Base-by-base conservation (phyloP, 2,329 filamentous ascomycete species). In the Colletotrichum caudatum region DNA sequence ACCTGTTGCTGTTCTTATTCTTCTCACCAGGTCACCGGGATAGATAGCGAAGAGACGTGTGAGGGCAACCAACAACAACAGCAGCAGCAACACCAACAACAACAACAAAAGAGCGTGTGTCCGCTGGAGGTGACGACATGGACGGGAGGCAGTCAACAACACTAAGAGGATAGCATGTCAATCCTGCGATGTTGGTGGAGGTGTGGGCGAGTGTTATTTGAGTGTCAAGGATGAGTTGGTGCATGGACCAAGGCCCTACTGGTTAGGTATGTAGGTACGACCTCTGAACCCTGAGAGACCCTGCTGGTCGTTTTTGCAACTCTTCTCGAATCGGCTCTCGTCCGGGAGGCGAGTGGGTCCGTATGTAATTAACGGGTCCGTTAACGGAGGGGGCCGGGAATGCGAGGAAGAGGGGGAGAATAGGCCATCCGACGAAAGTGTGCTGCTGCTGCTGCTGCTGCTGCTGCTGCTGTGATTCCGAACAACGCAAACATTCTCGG, bases 241-340 rank as follows among this genome's bases (percentile, higher is more conserved):
- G 44, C 18, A 46, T 20, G 44, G 44, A 20, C 1, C 20, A 18
- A 11, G 41, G 16, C 14, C 39, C 8, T 11, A 39, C 39, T 41
- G 14, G 5, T 9, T 41, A 41, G 37, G 37, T 39, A 14, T 11
- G 35, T 37, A 39, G 39, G 41, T 44, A 44, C 41, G 7, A 44
- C 41, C 18, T 46, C 37, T 18, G n/a, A 39, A 39, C 9, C 11
- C 37, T 14, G 4, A 18, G 23, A 39, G 39, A 46, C 18, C 11
- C 41, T 61, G 39, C 54, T 12, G 20, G 20, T 20, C 23, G 54
- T 57, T 29, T 53, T 53, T 26, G 50, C 44, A 29, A 26, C 20
- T 14, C n/a, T 51, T 23, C 23, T 54, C 61, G 48, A 64, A 54
- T 64, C 61, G 61, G 61, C 48, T 64, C 37, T 16, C 35, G 48